Percentiles rank a stretch among this genome's conserved stretches.
These are phyloP conservation scores for Nigrospora osmanthi DNA, from an alignment of 2,329 filamentous ascomycete genomes.

Conservation along the genomic window DNA sequence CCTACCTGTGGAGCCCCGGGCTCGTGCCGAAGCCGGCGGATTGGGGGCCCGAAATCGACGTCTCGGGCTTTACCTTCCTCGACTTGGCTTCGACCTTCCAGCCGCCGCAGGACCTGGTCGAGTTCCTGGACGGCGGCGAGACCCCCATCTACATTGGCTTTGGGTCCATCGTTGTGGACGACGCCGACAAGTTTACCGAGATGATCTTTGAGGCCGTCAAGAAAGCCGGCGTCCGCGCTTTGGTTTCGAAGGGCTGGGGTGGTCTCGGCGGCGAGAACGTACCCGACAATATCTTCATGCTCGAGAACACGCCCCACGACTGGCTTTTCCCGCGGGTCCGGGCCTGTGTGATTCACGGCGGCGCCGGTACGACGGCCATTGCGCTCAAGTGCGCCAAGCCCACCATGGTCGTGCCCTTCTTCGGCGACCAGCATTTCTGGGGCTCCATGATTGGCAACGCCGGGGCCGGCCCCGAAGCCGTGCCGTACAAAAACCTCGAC, in stretches of 20 bases:
- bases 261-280: slow-evolving; percentile 54
- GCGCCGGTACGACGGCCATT: slow-evolving; percentile 69
- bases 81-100: slow-evolving; percentile 56
- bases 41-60: slow-evolving; percentile 63
- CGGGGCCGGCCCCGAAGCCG: slow-evolving; percentile 56
- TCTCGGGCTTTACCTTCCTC: slow-evolving; percentile 73
- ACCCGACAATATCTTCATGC: slow-evolving; percentile 60
- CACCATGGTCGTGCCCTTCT: slow-evolving; percentile 73
- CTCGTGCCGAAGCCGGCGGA: slow-evolving; percentile 60
- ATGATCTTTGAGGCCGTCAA: slow-evolving; percentile 65
- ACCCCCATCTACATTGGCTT: slow-evolving; percentile 69
- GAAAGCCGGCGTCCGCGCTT: slow-evolving; percentile 57
- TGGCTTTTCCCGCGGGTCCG: slow-evolving; percentile 65
- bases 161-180: slow-evolving; percentile 68
- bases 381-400: slow-evolving; percentile 64
- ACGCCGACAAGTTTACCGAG: slow-evolving; percentile 59
- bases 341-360: slow-evolving; percentile 68
- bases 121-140: slow-evolving; percentile 49
- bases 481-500: slow-evolving; percentile 61
- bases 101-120: slow-evolving; percentile 45
- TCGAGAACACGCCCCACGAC: slow-evolving; percentile 69
- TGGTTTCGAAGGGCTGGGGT: slow-evolving; percentile 72
- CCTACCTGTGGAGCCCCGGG: slow-evolving; percentile 63
- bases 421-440: slow-evolving; percentile 76
- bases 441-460: slow-evolving; percentile 59